Evolutionary conservation across 208 protist species (phyloP), one percentile per base, ranked within the genome.

Genomic region (Acanthamoeba castellanii): DNA sequence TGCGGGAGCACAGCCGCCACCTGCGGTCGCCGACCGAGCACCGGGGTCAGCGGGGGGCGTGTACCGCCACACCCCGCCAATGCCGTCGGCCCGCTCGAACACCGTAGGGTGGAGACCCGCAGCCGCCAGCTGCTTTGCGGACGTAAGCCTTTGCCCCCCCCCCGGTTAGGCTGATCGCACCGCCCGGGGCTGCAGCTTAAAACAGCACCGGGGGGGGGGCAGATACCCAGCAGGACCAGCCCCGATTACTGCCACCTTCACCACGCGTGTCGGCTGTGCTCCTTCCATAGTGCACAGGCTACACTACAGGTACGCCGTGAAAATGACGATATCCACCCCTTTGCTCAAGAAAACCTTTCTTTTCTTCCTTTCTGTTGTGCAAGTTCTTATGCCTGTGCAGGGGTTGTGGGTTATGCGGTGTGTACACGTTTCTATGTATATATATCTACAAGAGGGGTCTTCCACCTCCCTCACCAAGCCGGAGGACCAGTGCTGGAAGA

Each of bases 401-500:
- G 42, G 0, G 52, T 57, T 57, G 5, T 0, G 20, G 59, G 6
- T 18, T 64, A 27, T n/a, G 5, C 6, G 6, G 59, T 66, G 22
- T 66, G 59, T 66, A 18, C 22, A n/a, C 11, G 2, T 14, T 59
- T 3, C 16, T 66, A 66, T 22, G 59, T 66, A 37, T 18, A 37
- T 18, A 72, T 42, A 61, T 37, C 30, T 72, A 72, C 66, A 72
- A 72, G n/a, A 72, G 16, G 66, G 66, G 66, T 72, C 66, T 37
- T 72, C 66, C 7, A 37, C 20, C n/a, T 72, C 66, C 9, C 66
- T 1, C 66, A 72, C 66, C 13, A 72, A 8, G 66, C 16, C 66
- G 4, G 74, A 82, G 18, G 74, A 82, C 74, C 74, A 82, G 37
- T 82, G 74, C 20, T 82, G 32, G 74, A 82, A 82, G 74, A 82